A percentile compares a stretch with the other conserved stretches of the same genome.
These are phyloP conservation scores for Lophiotrema nucula DNA, from an alignment of 495 filamentous ascomycete species.

Conservation along the genomic window DNA sequence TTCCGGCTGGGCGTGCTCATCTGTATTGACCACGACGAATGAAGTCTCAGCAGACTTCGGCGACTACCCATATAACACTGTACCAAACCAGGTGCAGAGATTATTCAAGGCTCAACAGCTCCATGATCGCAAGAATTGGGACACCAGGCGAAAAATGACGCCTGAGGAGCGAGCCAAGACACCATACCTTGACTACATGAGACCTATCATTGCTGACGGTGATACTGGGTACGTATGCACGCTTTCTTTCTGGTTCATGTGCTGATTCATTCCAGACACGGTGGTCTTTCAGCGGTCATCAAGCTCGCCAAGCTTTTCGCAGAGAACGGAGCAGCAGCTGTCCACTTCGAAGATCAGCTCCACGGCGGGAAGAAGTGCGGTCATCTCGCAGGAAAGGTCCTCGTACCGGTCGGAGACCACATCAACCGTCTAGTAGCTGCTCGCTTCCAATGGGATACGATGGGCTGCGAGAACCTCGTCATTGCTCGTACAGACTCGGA, in stretches of 20 bases:
- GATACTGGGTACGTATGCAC: conserved; percentile 71
- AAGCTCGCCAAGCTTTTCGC: conserved; percentile 98
- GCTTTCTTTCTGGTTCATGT: neutral
- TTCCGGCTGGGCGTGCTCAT: conserved; percentile 95
- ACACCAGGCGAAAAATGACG: conserved; percentile 72
- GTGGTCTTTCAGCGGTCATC: conserved; percentile 85
- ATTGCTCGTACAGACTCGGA: conserved; percentile 96
- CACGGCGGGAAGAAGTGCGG: conserved; percentile 99
- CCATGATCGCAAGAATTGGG: conserved; percentile 95
- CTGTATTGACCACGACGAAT: conserved; percentile 86
- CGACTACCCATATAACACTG: conserved; percentile 98
- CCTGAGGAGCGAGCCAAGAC: conserved; percentile 66
- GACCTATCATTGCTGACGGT: conserved; percentile 95
- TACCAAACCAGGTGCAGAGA: conserved; percentile 95
- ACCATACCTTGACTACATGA: conserved; percentile 85
- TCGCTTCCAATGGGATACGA: conserved; percentile 96
- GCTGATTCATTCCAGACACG: conserved; percentile 44
- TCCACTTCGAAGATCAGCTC: conserved; percentile 96
- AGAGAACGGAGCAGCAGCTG: conserved; percentile 94
- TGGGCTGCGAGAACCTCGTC: conserved; percentile 90
- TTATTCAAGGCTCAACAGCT: conserved; percentile 94
- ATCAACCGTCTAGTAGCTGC: conserved; percentile 91
- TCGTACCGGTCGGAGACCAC: conserved; percentile 92
- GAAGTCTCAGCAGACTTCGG: conserved; percentile 97
- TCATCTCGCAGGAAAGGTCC: conserved; percentile 92